phyloP scores from a whole-genome alignment of 1,284 basidiomycete species.

The Tilletia setariae region DNA sequence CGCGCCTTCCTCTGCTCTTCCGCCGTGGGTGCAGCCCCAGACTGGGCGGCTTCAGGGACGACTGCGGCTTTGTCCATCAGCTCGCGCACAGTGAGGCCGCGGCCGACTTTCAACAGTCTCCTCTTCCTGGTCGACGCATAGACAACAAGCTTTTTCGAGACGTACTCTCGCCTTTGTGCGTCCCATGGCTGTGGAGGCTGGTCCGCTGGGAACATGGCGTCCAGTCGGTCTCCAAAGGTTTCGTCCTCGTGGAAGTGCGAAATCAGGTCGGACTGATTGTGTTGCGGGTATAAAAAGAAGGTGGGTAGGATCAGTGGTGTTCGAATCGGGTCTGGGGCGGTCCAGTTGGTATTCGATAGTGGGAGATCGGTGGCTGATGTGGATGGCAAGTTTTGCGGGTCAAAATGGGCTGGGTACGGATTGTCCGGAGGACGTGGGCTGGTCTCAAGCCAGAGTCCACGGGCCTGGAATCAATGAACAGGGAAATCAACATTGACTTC shows the following conservation, averaged over 20 bases:
- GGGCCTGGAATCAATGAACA: slow-evolving; percentile 18
- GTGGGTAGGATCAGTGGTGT: slow-evolving; percentile 77
- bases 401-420: slow-evolving; percentile 59
- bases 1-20: slow-evolving; percentile 55
- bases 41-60: slow-evolving; percentile 58
- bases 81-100: slow-evolving; percentile 77
- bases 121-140: slow-evolving; percentile 77
- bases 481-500: background rate
- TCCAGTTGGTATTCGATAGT: slow-evolving; percentile 33
- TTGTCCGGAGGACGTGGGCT: slow-evolving; percentile 61
- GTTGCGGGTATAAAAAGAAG: slow-evolving; percentile 87
- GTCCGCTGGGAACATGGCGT: slow-evolving; percentile 73
- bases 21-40: slow-evolving; percentile 43
- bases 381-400: slow-evolving; percentile 53
- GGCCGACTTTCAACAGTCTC: slow-evolving; percentile 81
- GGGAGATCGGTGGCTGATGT: slow-evolving; percentile 35
- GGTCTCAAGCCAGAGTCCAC: slow-evolving; percentile 46
- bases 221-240: slow-evolving; percentile 74
- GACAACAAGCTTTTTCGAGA: slow-evolving; percentile 66
- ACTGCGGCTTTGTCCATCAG: slow-evolving; percentile 61
- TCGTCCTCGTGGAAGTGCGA: slow-evolving; percentile 80
- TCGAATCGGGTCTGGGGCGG: slow-evolving; percentile 45
- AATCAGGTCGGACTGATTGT: slow-evolving; percentile 82
- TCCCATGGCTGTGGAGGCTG: slow-evolving; percentile 62
- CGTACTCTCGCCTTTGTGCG: slow-evolving; percentile 75